These are phyloP conservation scores for Sporothrix schenckii DNA, from an alignment of 2,329 filamentous ascomycete species.

Conservation along the genomic window DNA sequence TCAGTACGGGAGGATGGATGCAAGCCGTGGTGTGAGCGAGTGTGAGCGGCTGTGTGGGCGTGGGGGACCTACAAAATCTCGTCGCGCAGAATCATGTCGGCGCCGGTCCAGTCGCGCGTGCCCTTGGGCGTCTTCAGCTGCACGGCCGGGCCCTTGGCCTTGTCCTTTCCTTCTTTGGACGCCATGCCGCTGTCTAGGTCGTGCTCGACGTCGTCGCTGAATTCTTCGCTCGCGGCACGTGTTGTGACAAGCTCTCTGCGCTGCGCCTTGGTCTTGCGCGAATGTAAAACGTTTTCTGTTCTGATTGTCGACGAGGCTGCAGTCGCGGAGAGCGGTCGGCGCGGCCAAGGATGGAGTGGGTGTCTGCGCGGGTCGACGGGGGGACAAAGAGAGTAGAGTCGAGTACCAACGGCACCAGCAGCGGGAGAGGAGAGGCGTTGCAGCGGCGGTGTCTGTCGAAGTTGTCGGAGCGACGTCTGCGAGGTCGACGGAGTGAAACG, in stretches of 20 bases:
- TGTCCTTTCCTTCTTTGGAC: constrained; percentile 33
- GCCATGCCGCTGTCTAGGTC: constrained; percentile 32
- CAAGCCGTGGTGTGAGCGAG: not conserved
- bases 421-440: not conserved
- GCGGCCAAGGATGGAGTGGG: not conserved
- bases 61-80: constrained; percentile 57
- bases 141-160: constrained; percentile 36
- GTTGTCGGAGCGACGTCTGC: not conserved
- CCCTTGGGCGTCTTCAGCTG: constrained; percentile 77
- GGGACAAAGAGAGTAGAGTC: not conserved
- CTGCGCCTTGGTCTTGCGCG: constrained; percentile 13
- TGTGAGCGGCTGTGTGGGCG: too few species aligned
- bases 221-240: not conserved
- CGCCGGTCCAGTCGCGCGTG: constrained; percentile 70
- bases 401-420: not conserved
- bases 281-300: constrained; percentile 4
- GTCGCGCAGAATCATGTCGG: constrained; percentile 69
- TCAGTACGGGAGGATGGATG: not conserved
- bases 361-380: not conserved
- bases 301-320: constrained; percentile 20
- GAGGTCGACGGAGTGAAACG: constrained; percentile 2
- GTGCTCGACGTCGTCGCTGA: not conserved
- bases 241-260: not conserved
- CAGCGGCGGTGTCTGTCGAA: not conserved
- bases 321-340: constrained; percentile 18